Base-by-base conservation (phyloP, 352 stramenopile genomes). In the Pythium aphanidermatum region DNA sequence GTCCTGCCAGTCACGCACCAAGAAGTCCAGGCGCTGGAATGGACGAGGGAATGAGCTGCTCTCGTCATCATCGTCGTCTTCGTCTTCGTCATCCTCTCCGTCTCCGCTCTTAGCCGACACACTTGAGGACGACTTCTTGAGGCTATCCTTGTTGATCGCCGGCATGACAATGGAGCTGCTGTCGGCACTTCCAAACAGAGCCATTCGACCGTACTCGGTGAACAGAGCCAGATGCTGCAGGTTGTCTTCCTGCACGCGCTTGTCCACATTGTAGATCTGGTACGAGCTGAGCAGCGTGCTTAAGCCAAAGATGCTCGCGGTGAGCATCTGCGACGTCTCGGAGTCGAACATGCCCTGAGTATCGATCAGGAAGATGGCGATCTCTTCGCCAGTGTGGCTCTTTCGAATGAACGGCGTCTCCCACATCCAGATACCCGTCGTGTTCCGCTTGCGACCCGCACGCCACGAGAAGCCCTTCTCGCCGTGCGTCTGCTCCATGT, bases 321-420 rank as follows among this genome's bases (percentile, higher is more conserved):
- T 99, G 36, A 99, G 82, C 60, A 96, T 95, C 81, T 99, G 97
- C 39, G 92, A 98, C 25, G 96, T 99, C 68, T 98, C 95, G 39
- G 97, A 96, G 60, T 99, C 97, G 70, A 99, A 99, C 93, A 99
- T 98, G 32, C 97, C 97, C 68, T 99, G 97, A 9, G 97, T 99
- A 68, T 99, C 97, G 36, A 99, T 97, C 8, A 99, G 44, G 21
- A 99, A 84, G 14, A 99, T 83, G 2, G 95, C 96, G 33, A 99
- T 84, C 39, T 89, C 76, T 55, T 94, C 82, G 32, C 78, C 81
- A 17, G 68, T 76, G 20, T 74, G 59, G 42, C 84, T 89, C 55
- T 97, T 89, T 38, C 85, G 85, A 59, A 98, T 84, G 60, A 98
- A 98, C 7, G 96, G 95, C 51, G 98, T 88, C 66, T 90, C 96